phyloP scores from a whole-genome alignment of 768 basidiomycete species.

The Hydnomerulius pinastri region DNA sequence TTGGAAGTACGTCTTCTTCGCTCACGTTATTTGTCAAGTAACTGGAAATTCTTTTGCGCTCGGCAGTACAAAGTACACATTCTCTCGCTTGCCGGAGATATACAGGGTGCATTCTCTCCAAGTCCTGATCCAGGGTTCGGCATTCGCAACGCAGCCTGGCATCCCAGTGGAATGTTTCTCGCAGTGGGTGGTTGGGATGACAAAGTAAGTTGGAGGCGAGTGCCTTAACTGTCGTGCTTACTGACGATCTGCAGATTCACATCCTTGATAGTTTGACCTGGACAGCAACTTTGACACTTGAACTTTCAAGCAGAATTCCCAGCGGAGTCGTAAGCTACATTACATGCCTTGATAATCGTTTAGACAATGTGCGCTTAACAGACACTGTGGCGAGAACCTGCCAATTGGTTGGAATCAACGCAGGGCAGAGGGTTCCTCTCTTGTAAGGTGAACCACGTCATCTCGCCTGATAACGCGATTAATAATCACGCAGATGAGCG shows the following conservation, averaged over 20 bases:
- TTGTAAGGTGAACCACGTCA: conserved; percentile 48
- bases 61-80: conserved; percentile 75
- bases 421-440: conserved; percentile 86
- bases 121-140: conserved; percentile 82
- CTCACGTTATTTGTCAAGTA: too few species aligned
- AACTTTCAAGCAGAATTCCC: conserved; percentile 59
- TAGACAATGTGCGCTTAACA: conserved; percentile 37
- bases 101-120: conserved; percentile 68
- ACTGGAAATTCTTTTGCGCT: too few species aligned
- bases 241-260: conserved; percentile 53
- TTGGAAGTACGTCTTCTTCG: conserved; percentile 75
- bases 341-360: not conserved
- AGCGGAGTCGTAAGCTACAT: conserved; percentile 50
- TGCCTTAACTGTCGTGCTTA: not conserved
- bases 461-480: not conserved
- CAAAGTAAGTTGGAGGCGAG: conserved; percentile 49
- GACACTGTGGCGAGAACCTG: conserved; percentile 86
- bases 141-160: conserved; percentile 78
- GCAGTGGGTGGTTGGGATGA: conserved; percentile 90
- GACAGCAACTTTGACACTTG: conserved; percentile 65
- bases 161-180: conserved; percentile 81
- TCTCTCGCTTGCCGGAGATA: conserved; percentile 63
- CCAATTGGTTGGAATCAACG: conserved; percentile 81
- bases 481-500: conserved; percentile 56
- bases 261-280: conserved; percentile 77